Base-by-base conservation (phyloP, 345 rosid species). In the Bruguiera parviflora region DNA sequence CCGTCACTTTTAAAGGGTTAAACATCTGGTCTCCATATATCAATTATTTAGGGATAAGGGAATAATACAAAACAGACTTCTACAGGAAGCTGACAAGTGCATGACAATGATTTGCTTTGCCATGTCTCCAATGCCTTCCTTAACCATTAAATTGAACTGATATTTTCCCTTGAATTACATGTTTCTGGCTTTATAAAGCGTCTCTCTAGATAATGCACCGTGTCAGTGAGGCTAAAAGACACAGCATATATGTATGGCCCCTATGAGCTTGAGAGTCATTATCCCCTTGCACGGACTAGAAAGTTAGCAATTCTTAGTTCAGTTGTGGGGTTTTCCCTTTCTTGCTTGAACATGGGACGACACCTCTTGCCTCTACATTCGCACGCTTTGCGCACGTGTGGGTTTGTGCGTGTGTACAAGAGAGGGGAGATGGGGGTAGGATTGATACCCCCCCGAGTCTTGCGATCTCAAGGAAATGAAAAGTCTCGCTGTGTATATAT, bases 271-370 rank as follows among this genome's bases (percentile, higher is more conserved):
- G 67, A 39, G 22, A 51, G 81, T 82, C 86, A 55, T 70, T 70
- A 64, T 80, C 84, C 62, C 64, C 5, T n/a, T 70, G 88, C 80
- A 85, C 86, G 83, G 83, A 63, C 51, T 4, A 37, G 67, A 74
- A 76, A 76, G 61, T 63, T 62, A 71, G 59, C 66, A 51, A 33
- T 71, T 63, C 72, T 71, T 58, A 52, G 28, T 56, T 71, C 49
- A 31, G 21, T 33, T 62, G 55, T 39, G 59, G 70, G 71, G 68
- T 28, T 62, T 43, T 27, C 56, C 37, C 55, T 55, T 31, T n/a
- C 35, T 59, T 37, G 53, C 58, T 37, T 53, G 27, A 49, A 32
- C 21, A 25, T 63, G 51, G 20, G 53, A 4, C 28, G 16, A 2
- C 71, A 24, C 21, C 53, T 28, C 58, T 31, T 32, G 27, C 15